phyloP scores from a whole-genome alignment of 1,284 basidiomycete genomes.

The Caloboletus inedulis region DNA sequence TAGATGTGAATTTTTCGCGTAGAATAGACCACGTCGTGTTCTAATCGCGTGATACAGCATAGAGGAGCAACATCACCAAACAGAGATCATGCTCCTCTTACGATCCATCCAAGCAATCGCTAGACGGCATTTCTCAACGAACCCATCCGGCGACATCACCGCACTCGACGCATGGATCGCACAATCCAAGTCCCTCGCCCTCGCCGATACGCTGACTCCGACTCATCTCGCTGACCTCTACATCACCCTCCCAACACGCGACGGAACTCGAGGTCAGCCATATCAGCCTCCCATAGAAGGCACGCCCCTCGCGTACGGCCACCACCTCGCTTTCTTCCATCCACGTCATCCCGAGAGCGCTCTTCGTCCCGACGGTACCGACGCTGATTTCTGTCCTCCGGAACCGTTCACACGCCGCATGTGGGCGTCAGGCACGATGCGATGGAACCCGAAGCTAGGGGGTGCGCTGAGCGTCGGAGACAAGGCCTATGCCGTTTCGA shows the following conservation, averaged over 20 bases:
- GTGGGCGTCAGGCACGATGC: slow-evolving; percentile 79
- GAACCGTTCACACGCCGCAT: slow-evolving; percentile 73
- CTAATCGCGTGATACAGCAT: too few relatives aligned
- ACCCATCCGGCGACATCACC: neutral
- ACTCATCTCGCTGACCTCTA: slow-evolving; percentile 59
- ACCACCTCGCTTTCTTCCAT: slow-evolving; percentile 77
- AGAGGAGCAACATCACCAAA: too few relatives aligned
- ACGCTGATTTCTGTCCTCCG: slow-evolving; percentile 68
- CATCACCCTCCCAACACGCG: slow-evolving; percentile 69
- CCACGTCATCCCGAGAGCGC: slow-evolving; percentile 55
- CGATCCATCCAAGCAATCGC: neutral
- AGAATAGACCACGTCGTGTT: too few relatives aligned
- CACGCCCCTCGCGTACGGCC: slow-evolving; percentile 53
- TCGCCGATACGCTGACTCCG: slow-evolving; percentile 45
- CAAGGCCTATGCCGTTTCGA: slow-evolving; percentile 48
- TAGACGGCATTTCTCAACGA: slow-evolving; percentile 13
- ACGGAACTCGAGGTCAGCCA: slow-evolving; percentile 40
- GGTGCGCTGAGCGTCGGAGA: slow-evolving; percentile 53
- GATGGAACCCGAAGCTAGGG: slow-evolving; percentile 48
- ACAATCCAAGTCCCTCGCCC: slow-evolving; percentile 40
- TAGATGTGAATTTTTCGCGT: too few relatives aligned
- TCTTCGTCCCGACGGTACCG: slow-evolving; percentile 70
- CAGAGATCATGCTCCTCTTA: neutral
- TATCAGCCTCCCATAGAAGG: slow-evolving; percentile 40
- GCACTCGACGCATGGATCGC: slow-evolving; percentile 52